phyloP scores from a whole-genome alignment of 768 basidiomycete genomes.

The Suillus clintonianus region DNA sequence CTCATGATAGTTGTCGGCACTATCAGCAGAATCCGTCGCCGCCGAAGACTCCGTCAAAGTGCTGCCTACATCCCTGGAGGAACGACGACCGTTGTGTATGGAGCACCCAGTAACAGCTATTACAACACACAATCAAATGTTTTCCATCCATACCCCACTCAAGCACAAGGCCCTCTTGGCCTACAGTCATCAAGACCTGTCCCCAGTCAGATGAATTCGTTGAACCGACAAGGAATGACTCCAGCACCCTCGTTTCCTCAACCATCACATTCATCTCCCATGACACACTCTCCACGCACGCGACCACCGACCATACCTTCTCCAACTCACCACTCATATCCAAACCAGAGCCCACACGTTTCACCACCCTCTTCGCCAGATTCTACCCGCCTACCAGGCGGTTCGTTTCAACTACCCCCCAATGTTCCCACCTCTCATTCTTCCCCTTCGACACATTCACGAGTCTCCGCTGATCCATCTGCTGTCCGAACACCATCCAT shows the following conservation, averaged over 20 bases:
- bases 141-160: background rate
- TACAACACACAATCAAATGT: background rate
- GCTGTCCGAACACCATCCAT: background rate
- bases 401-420: background rate
- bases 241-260: background rate
- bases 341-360: background rate
- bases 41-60: background rate
- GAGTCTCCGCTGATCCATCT: background rate
- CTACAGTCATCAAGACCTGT: background rate
- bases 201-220: background rate
- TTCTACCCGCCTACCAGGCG: background rate
- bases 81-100: too few species aligned
- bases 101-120: background rate
- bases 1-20: background rate
- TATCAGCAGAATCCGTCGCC: background rate
- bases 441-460: background rate
- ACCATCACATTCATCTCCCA: conserved; percentile 6
- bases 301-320: background rate
- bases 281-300: background rate
- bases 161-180: background rate
- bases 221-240: background rate
- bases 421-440: background rate
- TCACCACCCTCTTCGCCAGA: background rate
- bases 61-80: background rate
- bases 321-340: background rate